Evolutionary conservation across 805 yeast genomes (phyloP).

Genomic region (Cyberlindnera xishuangbannaensis): DNA sequence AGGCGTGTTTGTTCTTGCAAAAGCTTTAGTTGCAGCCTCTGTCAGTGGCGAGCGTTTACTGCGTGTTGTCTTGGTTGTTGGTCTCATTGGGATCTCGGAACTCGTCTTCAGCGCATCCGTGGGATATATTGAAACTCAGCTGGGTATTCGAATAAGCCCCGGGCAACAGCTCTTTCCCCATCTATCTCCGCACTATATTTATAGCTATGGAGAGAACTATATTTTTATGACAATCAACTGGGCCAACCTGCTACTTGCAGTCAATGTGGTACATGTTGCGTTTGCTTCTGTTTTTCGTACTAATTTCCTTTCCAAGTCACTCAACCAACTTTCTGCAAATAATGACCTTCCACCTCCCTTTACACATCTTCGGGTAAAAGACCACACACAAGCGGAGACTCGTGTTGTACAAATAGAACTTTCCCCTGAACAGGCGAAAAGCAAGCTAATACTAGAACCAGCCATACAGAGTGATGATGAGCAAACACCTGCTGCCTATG

Average conservation of each 20-base stretch:
- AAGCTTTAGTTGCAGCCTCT: slow-evolving; percentile 19
- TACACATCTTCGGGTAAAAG: slow-evolving; percentile 8
- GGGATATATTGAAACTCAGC: slow-evolving; percentile 5
- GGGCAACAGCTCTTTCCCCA: slow-evolving; percentile 21
- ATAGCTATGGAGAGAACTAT: slow-evolving; percentile 1
- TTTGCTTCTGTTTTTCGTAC: slow-evolving; percentile 21
- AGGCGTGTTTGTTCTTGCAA: slow-evolving; percentile 19
- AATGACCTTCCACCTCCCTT: slow-evolving; percentile 4
- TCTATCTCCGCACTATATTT: slow-evolving; percentile 7
- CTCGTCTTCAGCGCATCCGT: slow-evolving; percentile 8
- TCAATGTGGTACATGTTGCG: slow-evolving; percentile 22
- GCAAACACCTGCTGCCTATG: slow-evolving; percentile 18
- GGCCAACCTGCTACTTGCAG: slow-evolving; percentile 18
- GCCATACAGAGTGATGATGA: neutral
- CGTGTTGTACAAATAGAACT: slow-evolving; percentile 17
- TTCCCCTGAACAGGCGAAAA: slow-evolving; percentile 10
- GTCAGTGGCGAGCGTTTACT: slow-evolving; percentile 17
- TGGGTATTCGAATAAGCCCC: slow-evolving; percentile 7
- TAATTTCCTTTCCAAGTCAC: slow-evolving; percentile 20
- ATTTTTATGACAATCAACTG: slow-evolving; percentile 8
- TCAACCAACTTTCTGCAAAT: slow-evolving; percentile 19
- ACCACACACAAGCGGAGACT: slow-evolving; percentile 11
- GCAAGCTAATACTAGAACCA: slow-evolving; percentile 3
- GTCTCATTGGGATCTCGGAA: slow-evolving; percentile 11
- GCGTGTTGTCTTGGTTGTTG: slow-evolving; percentile 7